Conservation (phyloP, 1,284 basidiomycete genomes). For the Cutaneotrichosporon sp. region DNA sequence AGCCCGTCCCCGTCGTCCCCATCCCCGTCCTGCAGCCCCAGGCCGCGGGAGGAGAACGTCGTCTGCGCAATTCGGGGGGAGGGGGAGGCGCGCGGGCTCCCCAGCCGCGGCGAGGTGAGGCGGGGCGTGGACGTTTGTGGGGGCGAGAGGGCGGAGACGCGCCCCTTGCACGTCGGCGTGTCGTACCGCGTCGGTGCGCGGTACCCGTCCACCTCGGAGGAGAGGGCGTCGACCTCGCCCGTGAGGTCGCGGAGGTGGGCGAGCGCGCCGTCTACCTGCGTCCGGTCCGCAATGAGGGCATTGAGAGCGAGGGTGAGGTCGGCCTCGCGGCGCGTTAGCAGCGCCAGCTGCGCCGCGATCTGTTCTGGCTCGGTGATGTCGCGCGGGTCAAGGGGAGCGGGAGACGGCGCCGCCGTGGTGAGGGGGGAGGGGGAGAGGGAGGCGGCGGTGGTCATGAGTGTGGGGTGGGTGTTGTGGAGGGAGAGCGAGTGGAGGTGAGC, state of each 20-base stretch:
- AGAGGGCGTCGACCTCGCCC: slow-evolving; percentile 65
- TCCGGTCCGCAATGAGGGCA: slow-evolving; percentile 67
- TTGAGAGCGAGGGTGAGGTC: slow-evolving; percentile 73
- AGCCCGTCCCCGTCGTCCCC: slow-evolving; percentile 41
- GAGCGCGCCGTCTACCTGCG: slow-evolving; percentile 68
- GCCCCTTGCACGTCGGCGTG: slow-evolving; percentile 3
- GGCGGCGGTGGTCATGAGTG: slow-evolving; percentile 6
- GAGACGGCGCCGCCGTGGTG: slow-evolving; percentile 20
- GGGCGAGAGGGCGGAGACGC: neutral
- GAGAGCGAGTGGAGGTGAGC: slow-evolving; percentile 1
- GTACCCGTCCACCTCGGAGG: slow-evolving; percentile 61
- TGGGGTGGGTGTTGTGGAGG: neutral
- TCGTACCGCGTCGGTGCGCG: neutral
- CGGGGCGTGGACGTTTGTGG: neutral
- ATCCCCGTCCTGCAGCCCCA: slow-evolving; percentile 33
- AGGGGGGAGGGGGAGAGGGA: slow-evolving; percentile 15
- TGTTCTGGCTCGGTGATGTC: slow-evolving; percentile 41
- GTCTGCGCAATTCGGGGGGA: neutral
- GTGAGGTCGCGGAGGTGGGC: slow-evolving; percentile 64
- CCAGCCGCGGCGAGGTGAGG: neutral
- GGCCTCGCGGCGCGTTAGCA: slow-evolving; percentile 74
- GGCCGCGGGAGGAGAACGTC: slow-evolving; percentile 19
- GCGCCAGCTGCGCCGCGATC: slow-evolving; percentile 52
- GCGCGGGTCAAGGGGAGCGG: slow-evolving; percentile 36
- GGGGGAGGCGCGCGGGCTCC: slow-evolving; percentile 3